Evolutionary conservation across 495 filamentous ascomycete species (phyloP).

Genomic region (Eremomyces bilateralis): DNA sequence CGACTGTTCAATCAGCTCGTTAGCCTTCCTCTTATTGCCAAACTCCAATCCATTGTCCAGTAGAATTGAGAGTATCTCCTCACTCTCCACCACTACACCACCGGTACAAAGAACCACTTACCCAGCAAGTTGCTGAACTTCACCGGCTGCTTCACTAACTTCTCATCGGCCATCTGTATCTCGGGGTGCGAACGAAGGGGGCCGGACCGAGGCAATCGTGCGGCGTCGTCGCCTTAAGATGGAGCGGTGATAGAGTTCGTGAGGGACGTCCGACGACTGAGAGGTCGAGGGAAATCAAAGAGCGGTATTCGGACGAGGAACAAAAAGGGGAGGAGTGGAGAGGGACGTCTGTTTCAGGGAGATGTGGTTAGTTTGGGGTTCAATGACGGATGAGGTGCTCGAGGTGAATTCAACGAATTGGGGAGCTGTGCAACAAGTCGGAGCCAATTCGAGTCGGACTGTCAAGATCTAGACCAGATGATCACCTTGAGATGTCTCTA

Average conservation of each 20-base stretch:
- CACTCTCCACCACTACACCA: too few species aligned
- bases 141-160: constrained; percentile 95
- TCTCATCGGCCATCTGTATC: constrained; percentile 27
- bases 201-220: constrained; percentile 25
- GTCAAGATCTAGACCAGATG: too few species aligned
- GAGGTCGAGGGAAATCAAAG: too few species aligned
- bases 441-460: too few species aligned
- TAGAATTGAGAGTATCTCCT: neutral
- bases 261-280: too few species aligned
- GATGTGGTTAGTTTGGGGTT: neutral
- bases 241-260: neutral
- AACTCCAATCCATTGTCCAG: constrained; percentile 1
- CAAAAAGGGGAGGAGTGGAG: neutral
- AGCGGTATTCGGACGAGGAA: too few species aligned
- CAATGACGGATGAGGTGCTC: too few species aligned
- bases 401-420: too few species aligned
- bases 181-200: constrained; percentile 9
- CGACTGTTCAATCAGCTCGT: constrained; percentile 31
- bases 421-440: too few species aligned
- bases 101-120: constrained; percentile 23
- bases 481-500: too few species aligned
- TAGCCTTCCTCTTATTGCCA: constrained; percentile 7
- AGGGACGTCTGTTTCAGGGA: neutral
- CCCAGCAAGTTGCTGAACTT: constrained; percentile 96
- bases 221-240: constrained; percentile 48